phyloP scores from a whole-genome alignment of 306 rosid species.

The Cucurbita ficifolia region DNA sequence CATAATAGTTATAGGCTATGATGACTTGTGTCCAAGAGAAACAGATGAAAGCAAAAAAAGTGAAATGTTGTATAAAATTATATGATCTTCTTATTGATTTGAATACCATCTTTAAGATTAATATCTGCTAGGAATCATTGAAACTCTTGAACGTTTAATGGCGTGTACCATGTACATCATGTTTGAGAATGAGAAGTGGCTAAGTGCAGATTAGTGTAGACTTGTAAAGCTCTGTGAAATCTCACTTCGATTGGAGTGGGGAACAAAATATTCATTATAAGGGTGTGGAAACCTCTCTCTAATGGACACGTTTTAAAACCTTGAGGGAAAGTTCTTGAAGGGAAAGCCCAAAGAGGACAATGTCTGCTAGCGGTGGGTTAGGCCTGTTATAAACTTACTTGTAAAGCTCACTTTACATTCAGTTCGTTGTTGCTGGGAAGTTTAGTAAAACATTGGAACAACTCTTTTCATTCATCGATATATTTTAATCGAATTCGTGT shows the following conservation, averaged over 20 bases:
- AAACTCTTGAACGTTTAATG: neutral
- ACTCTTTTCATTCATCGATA: neutral
- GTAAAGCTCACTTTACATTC: neutral
- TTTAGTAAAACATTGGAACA: neutral
- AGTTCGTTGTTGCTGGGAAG: neutral
- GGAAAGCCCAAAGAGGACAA: too few relatives aligned
- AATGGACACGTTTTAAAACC: too few relatives aligned
- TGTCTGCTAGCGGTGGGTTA: too few relatives aligned
- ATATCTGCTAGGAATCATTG: neutral
- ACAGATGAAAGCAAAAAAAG: neutral
- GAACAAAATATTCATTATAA: too few relatives aligned
- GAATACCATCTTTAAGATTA: neutral
- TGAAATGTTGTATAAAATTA: neutral
- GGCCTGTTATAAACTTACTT: too few relatives aligned
- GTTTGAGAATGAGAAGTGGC: neutral
- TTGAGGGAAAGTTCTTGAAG: too few relatives aligned
- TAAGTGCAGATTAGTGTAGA: neutral
- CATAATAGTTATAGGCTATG: neutral
- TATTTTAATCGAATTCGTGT: neutral
- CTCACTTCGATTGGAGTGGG: too few relatives aligned
- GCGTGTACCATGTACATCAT: neutral
- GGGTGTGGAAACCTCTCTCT: too few relatives aligned
- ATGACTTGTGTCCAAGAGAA: neutral
- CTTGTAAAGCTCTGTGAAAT: neutral
- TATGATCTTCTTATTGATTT: neutral